A percentile compares a stretch with the other conserved stretches of the same genome.
Conservation (phyloP, 257 asterid species). For the Fraxinus cuspidata region DNA sequence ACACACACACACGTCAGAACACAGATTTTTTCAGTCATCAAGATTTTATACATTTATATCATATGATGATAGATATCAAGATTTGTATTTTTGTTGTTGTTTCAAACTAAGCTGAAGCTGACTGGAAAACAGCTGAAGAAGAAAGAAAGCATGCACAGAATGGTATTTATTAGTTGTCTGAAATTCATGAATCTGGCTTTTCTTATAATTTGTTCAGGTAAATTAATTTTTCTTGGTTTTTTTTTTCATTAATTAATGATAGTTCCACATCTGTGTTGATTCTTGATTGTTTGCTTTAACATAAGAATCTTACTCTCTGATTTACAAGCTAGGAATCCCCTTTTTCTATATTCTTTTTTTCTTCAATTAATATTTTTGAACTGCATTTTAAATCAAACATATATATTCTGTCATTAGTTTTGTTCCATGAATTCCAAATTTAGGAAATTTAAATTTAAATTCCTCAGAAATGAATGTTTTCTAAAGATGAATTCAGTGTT, state of each 20-base stretch:
- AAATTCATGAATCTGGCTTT: slow-evolving; percentile 41
- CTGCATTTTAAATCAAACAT: background rate
- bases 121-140: slow-evolving; percentile 1
- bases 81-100: slow-evolving; percentile 29
- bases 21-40: slow-evolving; percentile 14
- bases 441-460: too few relatives aligned
- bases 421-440: too few relatives aligned
- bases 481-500: background rate
- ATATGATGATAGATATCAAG: slow-evolving; percentile 24
- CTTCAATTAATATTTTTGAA: background rate
- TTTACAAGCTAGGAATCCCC: background rate
- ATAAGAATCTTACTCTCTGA: slow-evolving; percentile 1
- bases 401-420: background rate
- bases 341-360: background rate
- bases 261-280: background rate
- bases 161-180: slow-evolving; percentile 29
- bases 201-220: slow-evolving; percentile 58
- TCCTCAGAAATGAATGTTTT: too few relatives aligned
- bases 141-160: slow-evolving; percentile 40
- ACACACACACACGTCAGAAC: background rate
- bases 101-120: slow-evolving; percentile 18
- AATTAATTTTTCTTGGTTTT: background rate
- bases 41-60: too few relatives aligned
- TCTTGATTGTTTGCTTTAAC: background rate
- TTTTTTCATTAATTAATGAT: background rate